A percentile compares a stretch with the other conserved stretches of the same genome.
phyloP scores from a whole-genome alignment of 495 filamentous ascomycete species.

The Penicillium argentinense region DNA sequence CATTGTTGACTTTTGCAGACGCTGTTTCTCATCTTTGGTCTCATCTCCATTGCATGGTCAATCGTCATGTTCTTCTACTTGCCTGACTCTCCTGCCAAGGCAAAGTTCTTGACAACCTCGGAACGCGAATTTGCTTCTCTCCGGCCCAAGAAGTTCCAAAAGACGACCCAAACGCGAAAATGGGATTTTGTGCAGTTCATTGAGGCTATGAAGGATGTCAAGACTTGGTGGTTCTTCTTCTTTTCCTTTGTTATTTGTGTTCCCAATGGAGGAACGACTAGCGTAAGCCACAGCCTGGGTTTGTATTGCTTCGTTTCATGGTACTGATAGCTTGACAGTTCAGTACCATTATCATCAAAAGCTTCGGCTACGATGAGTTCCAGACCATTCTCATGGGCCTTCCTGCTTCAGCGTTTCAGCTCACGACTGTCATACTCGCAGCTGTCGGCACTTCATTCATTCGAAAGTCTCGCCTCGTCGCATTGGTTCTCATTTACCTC shows the following conservation, averaged over 20 bases:
- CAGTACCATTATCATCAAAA: constrained; percentile 22
- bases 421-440: constrained; percentile 25
- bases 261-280: constrained; percentile 29
- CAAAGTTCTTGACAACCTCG: constrained; percentile 37
- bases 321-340: constrained; percentile 2
- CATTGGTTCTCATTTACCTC: constrained; percentile 13
- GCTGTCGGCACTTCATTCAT: constrained; percentile 20
- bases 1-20: too few relatives aligned
- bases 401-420: too few relatives aligned
- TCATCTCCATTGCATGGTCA: constrained; percentile 38
- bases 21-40: constrained; percentile 43
- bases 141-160: constrained; percentile 44
- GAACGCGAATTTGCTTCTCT: constrained; percentile 47
- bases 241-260: constrained; percentile 21
- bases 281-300: constrained; percentile 6
- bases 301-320: neutral
- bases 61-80: constrained; percentile 43
- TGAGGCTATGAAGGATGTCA: constrained; percentile 40
- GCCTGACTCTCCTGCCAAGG: constrained; percentile 49
- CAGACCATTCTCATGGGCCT: constrained; percentile 26
- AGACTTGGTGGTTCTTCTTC: constrained; percentile 27
- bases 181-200: too few relatives aligned
- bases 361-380: constrained; percentile 27
- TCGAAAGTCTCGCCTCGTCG: constrained; percentile 10
- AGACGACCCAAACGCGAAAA: too few relatives aligned